phyloP scores from a whole-genome alignment of 441 rosid genomes.

The Syzygium syzygioides region DNA sequence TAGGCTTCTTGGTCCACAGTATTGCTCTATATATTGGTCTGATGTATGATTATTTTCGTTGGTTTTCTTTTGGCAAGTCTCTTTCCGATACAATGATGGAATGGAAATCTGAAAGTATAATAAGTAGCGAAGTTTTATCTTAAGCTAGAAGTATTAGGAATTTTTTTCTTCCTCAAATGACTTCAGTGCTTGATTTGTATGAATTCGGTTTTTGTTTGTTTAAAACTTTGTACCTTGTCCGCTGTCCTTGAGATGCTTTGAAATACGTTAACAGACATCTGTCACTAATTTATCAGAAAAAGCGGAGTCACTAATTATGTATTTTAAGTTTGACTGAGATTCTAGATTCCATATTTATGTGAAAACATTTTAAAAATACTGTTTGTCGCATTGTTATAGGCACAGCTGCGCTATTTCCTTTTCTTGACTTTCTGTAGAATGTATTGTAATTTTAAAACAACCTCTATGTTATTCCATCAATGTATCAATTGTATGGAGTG shows the following conservation, averaged over 20 bases:
- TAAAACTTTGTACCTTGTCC: background rate
- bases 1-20: conserved; percentile 9
- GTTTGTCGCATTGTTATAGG: background rate
- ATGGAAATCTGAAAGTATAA: background rate
- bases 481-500: background rate
- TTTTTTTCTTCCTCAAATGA: background rate
- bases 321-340: background rate
- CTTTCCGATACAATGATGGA: background rate
- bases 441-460: background rate
- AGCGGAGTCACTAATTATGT: background rate
- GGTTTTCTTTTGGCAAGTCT: background rate
- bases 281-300: background rate
- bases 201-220: background rate
- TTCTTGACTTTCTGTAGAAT: background rate
- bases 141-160: background rate
- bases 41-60: background rate
- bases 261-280: background rate
- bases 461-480: background rate
- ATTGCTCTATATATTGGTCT: conserved; percentile 18
- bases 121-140: background rate
- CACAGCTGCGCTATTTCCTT: background rate
- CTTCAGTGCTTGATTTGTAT: background rate
- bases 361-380: background rate
- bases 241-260: background rate
- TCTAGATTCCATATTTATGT: background rate